Conservation (phyloP, 495 filamentous ascomycete genomes). For the Alectoria sarmentosa region DNA sequence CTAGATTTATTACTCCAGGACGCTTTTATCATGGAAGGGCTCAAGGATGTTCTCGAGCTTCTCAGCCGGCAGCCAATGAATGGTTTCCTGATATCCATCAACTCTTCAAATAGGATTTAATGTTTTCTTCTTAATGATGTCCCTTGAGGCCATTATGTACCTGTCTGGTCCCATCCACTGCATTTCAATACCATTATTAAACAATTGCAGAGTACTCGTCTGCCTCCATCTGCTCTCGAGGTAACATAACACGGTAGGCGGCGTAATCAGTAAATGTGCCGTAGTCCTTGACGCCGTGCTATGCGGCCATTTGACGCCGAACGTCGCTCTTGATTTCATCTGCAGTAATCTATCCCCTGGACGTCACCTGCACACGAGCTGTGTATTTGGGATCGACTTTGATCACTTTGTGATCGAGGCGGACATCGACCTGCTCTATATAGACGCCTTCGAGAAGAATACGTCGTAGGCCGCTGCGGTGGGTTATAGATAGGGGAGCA, state of each 20-base stretch:
- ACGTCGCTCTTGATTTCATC: conserved; percentile 69
- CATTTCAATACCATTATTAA: conserved; percentile 60
- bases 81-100: too few relatives aligned
- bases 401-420: conserved; percentile 48
- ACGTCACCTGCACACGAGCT: conserved; percentile 30
- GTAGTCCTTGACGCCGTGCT: conserved; percentile 45
- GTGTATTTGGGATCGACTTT: conserved; percentile 47
- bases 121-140: too few relatives aligned
- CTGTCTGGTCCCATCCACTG: conserved; percentile 72
- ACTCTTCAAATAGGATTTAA: too few relatives aligned
- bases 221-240: conserved; percentile 54
- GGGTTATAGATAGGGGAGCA: conserved; percentile 1
- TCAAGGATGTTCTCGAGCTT: too few relatives aligned
- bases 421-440: conserved; percentile 40
- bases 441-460: conserved; percentile 20
- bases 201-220: conserved; percentile 60
- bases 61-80: too few relatives aligned
- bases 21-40: too few relatives aligned
- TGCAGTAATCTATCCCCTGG: conserved; percentile 41
- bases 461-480: conserved; percentile 4
- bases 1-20: too few relatives aligned
- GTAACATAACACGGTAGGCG: conserved; percentile 81
- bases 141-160: conserved; percentile 70
- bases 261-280: conserved; percentile 70
- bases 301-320: conserved; percentile 53